Conservation (phyloP, 192 early-diverging fungal genomes). For the Entomortierella chlamydospora region DNA sequence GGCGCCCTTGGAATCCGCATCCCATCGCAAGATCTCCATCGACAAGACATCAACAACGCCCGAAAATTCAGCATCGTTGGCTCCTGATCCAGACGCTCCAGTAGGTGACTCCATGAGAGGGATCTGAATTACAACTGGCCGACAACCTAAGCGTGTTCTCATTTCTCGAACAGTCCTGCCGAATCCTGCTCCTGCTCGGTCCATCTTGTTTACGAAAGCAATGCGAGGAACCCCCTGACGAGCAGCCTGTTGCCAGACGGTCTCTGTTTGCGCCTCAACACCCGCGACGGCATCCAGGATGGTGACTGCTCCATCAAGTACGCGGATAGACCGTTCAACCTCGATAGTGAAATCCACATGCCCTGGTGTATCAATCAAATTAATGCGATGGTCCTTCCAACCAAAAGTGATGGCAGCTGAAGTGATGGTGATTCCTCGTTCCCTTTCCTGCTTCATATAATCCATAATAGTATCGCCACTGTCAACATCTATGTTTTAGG, state of each 20-base stretch:
- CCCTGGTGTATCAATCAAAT: constrained; percentile 96
- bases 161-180: constrained; percentile 70
- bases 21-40: constrained; percentile 77
- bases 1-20: constrained; percentile 60
- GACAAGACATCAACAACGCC: constrained; percentile 81
- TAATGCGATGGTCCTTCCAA: constrained; percentile 79
- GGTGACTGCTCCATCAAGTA: constrained; percentile 94
- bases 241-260: constrained; percentile 91
- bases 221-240: constrained; percentile 85
- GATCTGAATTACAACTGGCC: constrained; percentile 79
- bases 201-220: constrained; percentile 97
- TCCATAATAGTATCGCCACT: constrained; percentile 96
- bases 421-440: constrained; percentile 94
- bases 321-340: constrained; percentile 90
- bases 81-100: constrained; percentile 12
- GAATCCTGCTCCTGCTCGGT: constrained; percentile 82
- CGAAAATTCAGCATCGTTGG: constrained; percentile 63
- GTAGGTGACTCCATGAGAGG: constrained; percentile 64
- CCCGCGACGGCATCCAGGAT: constrained; percentile 96
- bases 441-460: constrained; percentile 87
- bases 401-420: constrained; percentile 93
- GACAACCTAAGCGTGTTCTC: constrained; percentile 63
- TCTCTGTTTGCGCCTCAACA: constrained; percentile 98
- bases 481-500: constrained; percentile 76
- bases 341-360: constrained; percentile 98